Conservation (phyloP, 163 green algal genomes). For the Scenedesmus sp. region DNA sequence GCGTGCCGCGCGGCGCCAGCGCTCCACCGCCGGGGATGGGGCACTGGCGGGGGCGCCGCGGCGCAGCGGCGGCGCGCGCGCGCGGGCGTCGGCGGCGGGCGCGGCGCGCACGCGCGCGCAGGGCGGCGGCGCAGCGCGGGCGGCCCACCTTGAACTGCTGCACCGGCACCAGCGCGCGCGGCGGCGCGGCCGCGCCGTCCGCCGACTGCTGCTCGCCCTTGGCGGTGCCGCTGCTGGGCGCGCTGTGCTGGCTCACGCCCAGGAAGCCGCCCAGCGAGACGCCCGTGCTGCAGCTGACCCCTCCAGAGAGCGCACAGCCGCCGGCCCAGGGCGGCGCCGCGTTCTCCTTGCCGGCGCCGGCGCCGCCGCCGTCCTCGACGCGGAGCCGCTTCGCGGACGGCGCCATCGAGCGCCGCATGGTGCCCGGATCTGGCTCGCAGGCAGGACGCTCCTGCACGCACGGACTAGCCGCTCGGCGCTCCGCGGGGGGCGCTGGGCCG, state of each 20-base stretch:
- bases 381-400: constrained; percentile 7
- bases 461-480: no score
- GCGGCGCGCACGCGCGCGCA: no score
- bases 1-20: constrained; percentile 6
- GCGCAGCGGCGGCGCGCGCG: not conserved
- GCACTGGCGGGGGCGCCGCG: not conserved
- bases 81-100: not conserved
- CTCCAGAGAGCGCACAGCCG: not conserved
- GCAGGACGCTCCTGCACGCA: no score
- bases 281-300: not conserved
- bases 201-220: not conserved
- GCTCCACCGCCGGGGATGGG: no score
- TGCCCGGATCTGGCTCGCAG: no score
- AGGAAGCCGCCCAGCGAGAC: not conserved
- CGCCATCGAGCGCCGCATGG: constrained; percentile 18
- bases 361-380: not conserved
- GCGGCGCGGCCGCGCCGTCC: not conserved
- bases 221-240: not conserved
- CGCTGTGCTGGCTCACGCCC: not conserved
- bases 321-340: not conserved
- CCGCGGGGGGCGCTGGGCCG: no score
- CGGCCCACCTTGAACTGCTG: not conserved
- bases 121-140: not conserved
- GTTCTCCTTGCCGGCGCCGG: not conserved
- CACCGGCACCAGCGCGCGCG: not conserved